These are phyloP conservation scores for Fusarium odoratissimum DNA, from an alignment of 2,329 filamentous ascomycete species.

Conservation along the genomic window DNA sequence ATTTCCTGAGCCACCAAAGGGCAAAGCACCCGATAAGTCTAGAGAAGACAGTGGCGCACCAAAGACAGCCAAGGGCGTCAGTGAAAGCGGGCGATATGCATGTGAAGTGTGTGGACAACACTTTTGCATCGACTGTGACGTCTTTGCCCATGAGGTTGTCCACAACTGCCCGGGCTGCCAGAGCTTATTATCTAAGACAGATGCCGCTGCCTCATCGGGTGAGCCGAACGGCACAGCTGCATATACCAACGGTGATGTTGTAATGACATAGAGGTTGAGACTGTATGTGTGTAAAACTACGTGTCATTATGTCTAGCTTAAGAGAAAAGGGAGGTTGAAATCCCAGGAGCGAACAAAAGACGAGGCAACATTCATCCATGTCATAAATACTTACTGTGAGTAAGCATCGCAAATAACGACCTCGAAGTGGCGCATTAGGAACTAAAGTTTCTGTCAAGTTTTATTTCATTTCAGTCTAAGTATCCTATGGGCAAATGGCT, in stretches of 20 bases:
- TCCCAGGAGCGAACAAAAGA: constrained; percentile 29
- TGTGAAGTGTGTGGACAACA: constrained; percentile 89
- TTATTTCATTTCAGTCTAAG: constrained; percentile 14
- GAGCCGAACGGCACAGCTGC: constrained; percentile 48
- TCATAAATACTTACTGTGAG: constrained; percentile 20
- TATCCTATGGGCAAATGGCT: constrained; percentile 1
- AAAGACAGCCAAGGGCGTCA: constrained; percentile 70
- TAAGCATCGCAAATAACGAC: constrained; percentile 16
- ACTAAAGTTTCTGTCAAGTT: constrained; percentile 11
- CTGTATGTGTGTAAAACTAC: background rate
- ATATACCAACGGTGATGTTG: constrained; percentile 58
- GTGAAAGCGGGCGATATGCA: constrained; percentile 88
- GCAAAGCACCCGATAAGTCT: constrained; percentile 30
- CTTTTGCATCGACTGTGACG: constrained; percentile 98
- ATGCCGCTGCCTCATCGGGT: constrained; percentile 26
- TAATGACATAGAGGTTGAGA: constrained; percentile 45
- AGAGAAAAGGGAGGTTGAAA: constrained; percentile 3
- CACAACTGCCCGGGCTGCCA: constrained; percentile 97
- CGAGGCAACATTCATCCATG: constrained; percentile 14
- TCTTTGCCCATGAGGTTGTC: constrained; percentile 92
- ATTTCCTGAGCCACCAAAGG: constrained; percentile 69
- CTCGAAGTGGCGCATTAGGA: constrained; percentile 15
- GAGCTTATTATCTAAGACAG: constrained; percentile 53
- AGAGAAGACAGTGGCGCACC: constrained; percentile 39
- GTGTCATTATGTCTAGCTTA: background rate